Evolutionary conservation across 768 basidiomycete genomes (phyloP).

Genomic region (Daedaleopsis nitida): DNA sequence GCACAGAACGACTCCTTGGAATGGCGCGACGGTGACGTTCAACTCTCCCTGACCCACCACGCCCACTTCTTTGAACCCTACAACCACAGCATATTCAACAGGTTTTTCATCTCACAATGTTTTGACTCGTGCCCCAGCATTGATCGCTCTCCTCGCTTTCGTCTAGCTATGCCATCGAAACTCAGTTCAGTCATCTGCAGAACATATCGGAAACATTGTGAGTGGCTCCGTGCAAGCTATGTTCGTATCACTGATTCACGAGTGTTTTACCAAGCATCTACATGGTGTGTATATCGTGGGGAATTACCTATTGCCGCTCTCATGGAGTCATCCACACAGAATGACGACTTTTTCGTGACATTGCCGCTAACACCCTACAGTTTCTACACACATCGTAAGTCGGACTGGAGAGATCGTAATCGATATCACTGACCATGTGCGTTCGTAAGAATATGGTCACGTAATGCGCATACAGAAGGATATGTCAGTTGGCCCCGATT

Average conservation of each 20-base stretch:
- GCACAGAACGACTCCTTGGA: constrained; percentile 1
- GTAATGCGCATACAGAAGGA: constrained; percentile 40
- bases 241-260: not conserved
- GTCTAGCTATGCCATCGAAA: constrained; percentile 38
- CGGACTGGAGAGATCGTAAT: not conserved
- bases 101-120: constrained; percentile 22
- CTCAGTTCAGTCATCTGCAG: constrained; percentile 34
- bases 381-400: not conserved
- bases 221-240: constrained; percentile 2
- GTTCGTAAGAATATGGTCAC: constrained; percentile 33
- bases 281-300: constrained; percentile 19
- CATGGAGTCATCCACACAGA: constrained; percentile 22
- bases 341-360: constrained; percentile 43
- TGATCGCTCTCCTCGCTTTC: no score
- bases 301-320: not conserved
- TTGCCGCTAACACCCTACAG: not conserved
- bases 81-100: constrained; percentile 33
- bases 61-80: constrained; percentile 29
- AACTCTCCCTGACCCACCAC: constrained; percentile 36
- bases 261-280: constrained; percentile 23
- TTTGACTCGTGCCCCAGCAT: no score
- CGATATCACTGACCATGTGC: not conserved
- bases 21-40: constrained; percentile 31
- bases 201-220: constrained; percentile 36
- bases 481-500: constrained; percentile 32